These are phyloP conservation scores for Beta corolliflora DNA, from an alignment of 179 eudicot species.

Conservation along the genomic window DNA sequence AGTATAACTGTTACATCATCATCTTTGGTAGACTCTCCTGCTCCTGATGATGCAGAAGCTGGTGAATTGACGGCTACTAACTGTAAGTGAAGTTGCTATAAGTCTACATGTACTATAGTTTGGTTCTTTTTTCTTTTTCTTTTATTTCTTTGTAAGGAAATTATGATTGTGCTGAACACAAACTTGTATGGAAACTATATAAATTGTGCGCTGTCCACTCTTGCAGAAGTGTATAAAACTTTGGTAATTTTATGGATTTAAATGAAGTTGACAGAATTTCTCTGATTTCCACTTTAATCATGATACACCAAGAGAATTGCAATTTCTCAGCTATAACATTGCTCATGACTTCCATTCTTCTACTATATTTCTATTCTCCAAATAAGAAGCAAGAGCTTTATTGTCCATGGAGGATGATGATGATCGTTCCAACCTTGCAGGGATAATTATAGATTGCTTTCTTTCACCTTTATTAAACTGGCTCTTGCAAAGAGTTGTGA, in stretches of 20 bases:
- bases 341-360: background rate
- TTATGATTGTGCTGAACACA: background rate
- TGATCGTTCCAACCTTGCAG: background rate
- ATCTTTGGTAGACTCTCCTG: slow-evolving; percentile 11
- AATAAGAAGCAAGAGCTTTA: background rate
- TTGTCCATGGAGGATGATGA: background rate
- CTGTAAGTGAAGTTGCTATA: slow-evolving; percentile 17
- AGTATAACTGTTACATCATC: slow-evolving; percentile 16
- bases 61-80: background rate
- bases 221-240: no score
- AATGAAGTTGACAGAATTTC: background rate
- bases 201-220: background rate
- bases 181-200: background rate
- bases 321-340: background rate
- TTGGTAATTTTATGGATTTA: background rate
- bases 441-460: background rate
- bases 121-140: background rate
- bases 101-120: background rate
- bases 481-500: background rate
- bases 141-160: background rate
- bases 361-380: background rate
- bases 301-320: background rate
- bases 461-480: background rate
- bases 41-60: slow-evolving; percentile 13
- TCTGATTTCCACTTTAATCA: background rate